These are phyloP conservation scores for Grammothele lineata DNA, from an alignment of 768 basidiomycete genomes.

Conservation along the genomic window DNA sequence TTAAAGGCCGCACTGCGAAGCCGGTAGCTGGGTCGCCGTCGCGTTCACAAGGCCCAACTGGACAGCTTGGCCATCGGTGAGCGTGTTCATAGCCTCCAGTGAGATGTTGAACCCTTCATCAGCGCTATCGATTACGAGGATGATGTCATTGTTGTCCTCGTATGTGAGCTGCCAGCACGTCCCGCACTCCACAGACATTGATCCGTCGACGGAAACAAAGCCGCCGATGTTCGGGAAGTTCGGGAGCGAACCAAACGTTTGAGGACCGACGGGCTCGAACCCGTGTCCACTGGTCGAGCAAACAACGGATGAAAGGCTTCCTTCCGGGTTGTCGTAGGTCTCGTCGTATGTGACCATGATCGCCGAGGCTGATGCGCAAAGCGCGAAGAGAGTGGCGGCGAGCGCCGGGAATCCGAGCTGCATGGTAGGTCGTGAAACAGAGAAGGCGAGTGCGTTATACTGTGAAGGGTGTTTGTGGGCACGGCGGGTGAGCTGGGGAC, in stretches of 20 bases:
- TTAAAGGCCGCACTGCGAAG: no score
- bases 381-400: constrained; percentile 12
- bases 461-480: not conserved
- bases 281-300: constrained; percentile 38
- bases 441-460: not conserved
- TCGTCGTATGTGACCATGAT: constrained; percentile 34
- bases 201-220: constrained; percentile 26
- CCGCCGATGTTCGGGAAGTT: constrained; percentile 36
- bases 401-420: constrained; percentile 20
- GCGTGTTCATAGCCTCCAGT: constrained; percentile 29
- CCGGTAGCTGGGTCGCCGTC: not conserved
- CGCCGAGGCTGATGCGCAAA: constrained; percentile 10
- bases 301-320: constrained; percentile 28
- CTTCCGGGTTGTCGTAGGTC: constrained; percentile 29
- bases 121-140: constrained; percentile 29
- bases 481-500: constrained; percentile 3
- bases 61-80: constrained; percentile 39
- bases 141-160: constrained; percentile 23
- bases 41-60: constrained; percentile 46
- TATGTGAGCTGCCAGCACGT: constrained; percentile 32
- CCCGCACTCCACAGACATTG: constrained; percentile 28
- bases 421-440: constrained; percentile 25
- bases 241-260: constrained; percentile 34
- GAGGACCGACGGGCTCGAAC: constrained; percentile 28
- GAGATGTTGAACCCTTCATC: constrained; percentile 34